Base-by-base conservation (phyloP, 768 basidiomycete genomes). In the Cystobasidium tubakii region DNA sequence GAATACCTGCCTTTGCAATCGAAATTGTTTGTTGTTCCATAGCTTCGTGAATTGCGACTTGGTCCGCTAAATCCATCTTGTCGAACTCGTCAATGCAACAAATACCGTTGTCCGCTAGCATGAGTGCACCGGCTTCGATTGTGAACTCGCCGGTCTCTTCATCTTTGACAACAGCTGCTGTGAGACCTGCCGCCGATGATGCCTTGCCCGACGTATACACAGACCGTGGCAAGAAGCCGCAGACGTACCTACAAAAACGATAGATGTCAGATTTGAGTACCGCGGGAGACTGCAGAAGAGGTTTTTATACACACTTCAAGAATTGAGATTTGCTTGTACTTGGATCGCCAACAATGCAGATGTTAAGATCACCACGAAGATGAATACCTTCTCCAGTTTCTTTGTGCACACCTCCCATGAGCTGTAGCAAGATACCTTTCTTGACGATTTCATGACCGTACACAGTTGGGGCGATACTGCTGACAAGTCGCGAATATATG, bases 81-180 rank as follows among this genome's bases (percentile, higher is more conserved):
- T 99, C 96, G 79, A 99, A 99, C 82, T 98, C 96, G 83, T 99
- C 96, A 79, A 99, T 99, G n/a, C 94, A 94, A 80, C 96, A 99
- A 80, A 98, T 97, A 9, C 96, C 96, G 78, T 98, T 98, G 83
- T 99, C 96, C 6, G 96, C 96, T 1, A 99, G 86, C 96, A 99
- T 98, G 77, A 99, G 86, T 2, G 96, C 96, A 62, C 96, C 96
- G 25, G 96, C 96, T 83, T 99, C 96, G 79, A 98, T 98, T 0
- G 96, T 98, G 83, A 98, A 99, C 80, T 99, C 96, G 17, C 96
- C 96, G 0, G 94, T 95, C 82, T 98, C 96, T 82, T 98, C 95
- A 78, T 99, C 96, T 79, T 90, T 93, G 74, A 98, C 95, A 0
- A 99, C 96, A 1, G 95, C 95, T 4, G 96, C 96, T 0, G 96